Base-by-base conservation (phyloP, 2,329 filamentous ascomycete species). In the Aspergillus fumigatiaffinis region DNA sequence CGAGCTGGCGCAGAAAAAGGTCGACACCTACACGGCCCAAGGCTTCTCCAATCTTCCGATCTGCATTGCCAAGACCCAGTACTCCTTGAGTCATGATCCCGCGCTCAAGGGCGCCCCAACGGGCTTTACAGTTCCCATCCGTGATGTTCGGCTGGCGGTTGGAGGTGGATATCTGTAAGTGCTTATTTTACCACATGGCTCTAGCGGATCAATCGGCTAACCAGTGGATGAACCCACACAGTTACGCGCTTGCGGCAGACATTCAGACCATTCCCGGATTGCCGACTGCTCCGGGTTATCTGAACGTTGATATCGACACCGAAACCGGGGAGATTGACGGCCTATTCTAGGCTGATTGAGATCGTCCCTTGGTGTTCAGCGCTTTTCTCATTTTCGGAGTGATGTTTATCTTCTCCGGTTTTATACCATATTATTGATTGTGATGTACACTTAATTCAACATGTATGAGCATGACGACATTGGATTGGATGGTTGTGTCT, bases 191-290 rank as follows among this genome's bases (percentile, higher is more conserved):
- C 53, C 32, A 26, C 3, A n/a, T 48, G 52, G 58, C 52, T 70
- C 76, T 82, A 71, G 81, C 62, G 52, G 7, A 55, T 64, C 58
- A 60, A 42, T 21, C 41, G 6, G 21, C 44, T 47, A 47, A 47
- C 44, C 44, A 25, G 23, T 47, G 44, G 44, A 47, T 47, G 44
- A 26, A 47, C 44, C 44, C 35, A 54, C 50, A 48, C 63, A 89
- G 89, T 54, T 97, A 96, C 68, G 94, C 94, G 6, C 83, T 97
- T 60, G 94, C 94, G 54, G 94, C 94, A 14, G 94, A 99, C 71
- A 97, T 99, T 64, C 94, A 97, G 81, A 99, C 94, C 1, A 99
- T 99, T 63, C 94, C 94, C 14, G 94, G 94, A 60, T 80, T 99
- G 63, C 93, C 93, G 9, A 97, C 94, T 8, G 93, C 93, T 21